Percentiles rank a stretch among this genome's conserved stretches.
Evolutionary conservation across 2,329 filamentous ascomycete species (phyloP).

Genomic region (Fusarium verticillioides): DNA sequence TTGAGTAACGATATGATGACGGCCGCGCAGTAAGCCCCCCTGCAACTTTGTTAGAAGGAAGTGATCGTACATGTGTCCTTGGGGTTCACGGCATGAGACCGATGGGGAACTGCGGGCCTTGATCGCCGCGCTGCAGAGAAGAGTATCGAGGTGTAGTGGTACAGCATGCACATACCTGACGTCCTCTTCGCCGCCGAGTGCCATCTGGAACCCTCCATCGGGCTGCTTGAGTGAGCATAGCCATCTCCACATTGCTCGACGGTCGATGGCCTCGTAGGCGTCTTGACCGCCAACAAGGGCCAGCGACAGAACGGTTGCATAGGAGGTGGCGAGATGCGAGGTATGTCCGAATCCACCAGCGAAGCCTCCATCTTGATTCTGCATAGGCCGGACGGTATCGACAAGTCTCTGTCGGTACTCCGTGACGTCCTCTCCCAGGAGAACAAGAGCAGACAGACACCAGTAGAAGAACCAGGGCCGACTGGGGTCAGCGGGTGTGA

Average conservation of each 20-base stretch:
- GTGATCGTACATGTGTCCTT: constrained; percentile 4
- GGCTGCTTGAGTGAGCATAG: constrained; percentile 86
- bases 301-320: constrained; percentile 83
- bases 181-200: constrained; percentile 88
- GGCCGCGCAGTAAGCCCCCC: constrained; percentile 91
- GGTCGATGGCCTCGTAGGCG: constrained; percentile 80
- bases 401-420: constrained; percentile 76
- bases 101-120: constrained; percentile 25
- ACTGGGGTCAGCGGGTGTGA: constrained; percentile 83
- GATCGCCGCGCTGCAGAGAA: constrained; percentile 19
- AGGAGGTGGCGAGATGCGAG: constrained; percentile 89
- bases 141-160: neutral
- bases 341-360: constrained; percentile 92
- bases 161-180: constrained; percentile 71
- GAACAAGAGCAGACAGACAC: constrained; percentile 79
- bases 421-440: constrained; percentile 79
- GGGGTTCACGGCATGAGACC: constrained; percentile 10
- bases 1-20: constrained; percentile 85
- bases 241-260: constrained; percentile 90
- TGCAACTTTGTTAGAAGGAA: constrained; percentile 48
- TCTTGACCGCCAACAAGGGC: constrained; percentile 81
- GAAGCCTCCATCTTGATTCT: constrained; percentile 87
- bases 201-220: constrained; percentile 91
- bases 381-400: constrained; percentile 81
- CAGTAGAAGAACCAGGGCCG: constrained; percentile 96